These are phyloP conservation scores for Zymoseptoria brevis DNA, from an alignment of 2,329 filamentous ascomycete species.

Conservation along the genomic window DNA sequence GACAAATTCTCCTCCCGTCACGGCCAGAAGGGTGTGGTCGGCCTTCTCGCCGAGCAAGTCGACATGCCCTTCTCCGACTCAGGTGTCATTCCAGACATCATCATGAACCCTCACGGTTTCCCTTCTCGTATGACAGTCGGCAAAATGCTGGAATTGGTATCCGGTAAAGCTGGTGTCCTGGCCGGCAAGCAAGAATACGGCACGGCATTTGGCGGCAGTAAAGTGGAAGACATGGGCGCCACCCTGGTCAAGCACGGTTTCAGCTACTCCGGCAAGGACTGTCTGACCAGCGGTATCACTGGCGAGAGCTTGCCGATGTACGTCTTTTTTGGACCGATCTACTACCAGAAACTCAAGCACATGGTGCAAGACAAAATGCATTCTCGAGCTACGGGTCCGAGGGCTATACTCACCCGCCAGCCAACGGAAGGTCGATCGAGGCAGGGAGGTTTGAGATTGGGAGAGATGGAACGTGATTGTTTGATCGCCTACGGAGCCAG, in stretches of 20 bases:
- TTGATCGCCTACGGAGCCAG: conserved; percentile 93
- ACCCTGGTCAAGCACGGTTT: conserved; percentile 83
- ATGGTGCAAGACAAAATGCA: conserved; percentile 99
- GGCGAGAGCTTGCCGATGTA: conserved; percentile 91
- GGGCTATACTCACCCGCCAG: conserved; percentile 86
- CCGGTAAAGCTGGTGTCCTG: conserved; percentile 86
- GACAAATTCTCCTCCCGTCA: conserved; percentile 99
- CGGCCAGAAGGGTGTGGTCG: conserved; percentile 95
- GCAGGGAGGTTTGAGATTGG: conserved; percentile 83
- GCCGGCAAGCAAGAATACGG: conserved; percentile 83
- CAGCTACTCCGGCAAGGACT: conserved; percentile 95
- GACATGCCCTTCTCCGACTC: conserved; percentile 93
- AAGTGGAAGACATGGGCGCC: conserved; percentile 79
- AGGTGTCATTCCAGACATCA: conserved; percentile 92
- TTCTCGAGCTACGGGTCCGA: conserved; percentile 79
- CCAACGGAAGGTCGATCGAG: conserved; percentile 92
- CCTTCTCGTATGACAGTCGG: conserved; percentile 99
- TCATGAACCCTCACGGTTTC: conserved; percentile 99
- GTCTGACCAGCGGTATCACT: conserved; percentile 88
- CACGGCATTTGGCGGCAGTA: conserved; percentile 75
- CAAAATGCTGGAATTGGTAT: conserved; percentile 90
- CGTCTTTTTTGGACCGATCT: conserved; percentile 97
- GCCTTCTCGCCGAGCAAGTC: conserved; percentile 91
- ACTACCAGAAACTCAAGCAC: conserved; percentile 99
- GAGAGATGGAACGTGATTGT: conserved; percentile 99